Conservation (phyloP, 176 grass and related monocot species). For the Aegilops umbellulata region DNA sequence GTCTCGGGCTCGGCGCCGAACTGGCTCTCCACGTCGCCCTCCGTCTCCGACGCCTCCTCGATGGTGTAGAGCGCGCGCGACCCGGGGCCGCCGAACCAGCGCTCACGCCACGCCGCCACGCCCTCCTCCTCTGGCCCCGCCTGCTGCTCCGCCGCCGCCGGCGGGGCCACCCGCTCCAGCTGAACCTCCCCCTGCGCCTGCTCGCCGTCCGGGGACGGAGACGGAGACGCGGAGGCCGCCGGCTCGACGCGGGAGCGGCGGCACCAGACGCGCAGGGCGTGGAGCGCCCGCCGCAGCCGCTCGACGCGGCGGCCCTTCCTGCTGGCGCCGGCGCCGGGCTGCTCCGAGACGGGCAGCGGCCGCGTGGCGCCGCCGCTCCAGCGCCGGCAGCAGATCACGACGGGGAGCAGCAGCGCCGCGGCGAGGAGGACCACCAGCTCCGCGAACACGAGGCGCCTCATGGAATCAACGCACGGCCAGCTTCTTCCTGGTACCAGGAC, state of each 20-base stretch:
- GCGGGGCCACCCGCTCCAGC: background rate
- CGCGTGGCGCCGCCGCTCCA: background rate
- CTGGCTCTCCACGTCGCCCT: background rate
- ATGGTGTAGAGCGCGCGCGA: constrained; percentile 50
- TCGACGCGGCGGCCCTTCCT: background rate
- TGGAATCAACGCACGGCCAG: background rate
- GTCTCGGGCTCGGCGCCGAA: constrained; percentile 18
- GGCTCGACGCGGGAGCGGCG: constrained; percentile 36
- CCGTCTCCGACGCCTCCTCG: constrained; percentile 22
- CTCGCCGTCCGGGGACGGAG: background rate
- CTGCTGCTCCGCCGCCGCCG: no score
- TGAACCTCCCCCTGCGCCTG: background rate
- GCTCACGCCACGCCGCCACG: background rate
- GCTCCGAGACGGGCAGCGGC: background rate
- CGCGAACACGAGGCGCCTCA: background rate
- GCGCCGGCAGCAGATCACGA: background rate
- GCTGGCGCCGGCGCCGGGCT: background rate
- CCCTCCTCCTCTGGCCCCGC: background rate
- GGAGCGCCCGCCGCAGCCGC: background rate
- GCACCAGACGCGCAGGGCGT: background rate
- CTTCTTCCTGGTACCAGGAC: background rate
- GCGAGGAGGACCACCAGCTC: constrained; percentile 25
- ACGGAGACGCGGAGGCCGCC: background rate
- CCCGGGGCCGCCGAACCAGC: background rate
- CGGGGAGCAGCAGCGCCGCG: background rate